phyloP scores from a whole-genome alignment of 441 rosid genomes.

The Populus hybrid region DNA sequence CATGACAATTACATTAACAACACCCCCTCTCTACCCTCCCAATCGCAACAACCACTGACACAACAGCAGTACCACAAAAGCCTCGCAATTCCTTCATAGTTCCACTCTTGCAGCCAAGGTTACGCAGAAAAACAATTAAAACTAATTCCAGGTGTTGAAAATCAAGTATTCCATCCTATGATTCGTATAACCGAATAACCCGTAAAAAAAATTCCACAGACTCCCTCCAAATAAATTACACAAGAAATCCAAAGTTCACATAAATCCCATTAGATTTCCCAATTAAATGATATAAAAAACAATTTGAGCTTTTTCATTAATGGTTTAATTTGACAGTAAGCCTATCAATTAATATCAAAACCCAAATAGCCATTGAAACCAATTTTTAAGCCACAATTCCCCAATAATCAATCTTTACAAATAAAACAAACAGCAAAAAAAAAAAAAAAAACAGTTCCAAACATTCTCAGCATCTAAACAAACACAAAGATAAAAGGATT shows the following conservation, averaged over 20 bases:
- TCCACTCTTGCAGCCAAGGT: background rate
- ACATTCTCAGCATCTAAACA: conserved; percentile 6
- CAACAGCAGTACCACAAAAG: background rate
- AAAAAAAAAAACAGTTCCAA: background rate
- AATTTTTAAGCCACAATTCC: background rate
- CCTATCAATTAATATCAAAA: background rate
- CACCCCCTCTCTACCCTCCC: background rate
- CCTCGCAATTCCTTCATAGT: background rate
- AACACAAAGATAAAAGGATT: background rate
- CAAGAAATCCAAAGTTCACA: background rate
- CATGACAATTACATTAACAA: background rate
- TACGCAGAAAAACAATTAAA: background rate
- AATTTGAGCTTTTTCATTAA: background rate
- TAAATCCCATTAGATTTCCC: background rate
- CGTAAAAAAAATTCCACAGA: background rate
- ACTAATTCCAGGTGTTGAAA: conserved; percentile 4
- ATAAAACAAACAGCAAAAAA: background rate
- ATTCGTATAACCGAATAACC: background rate
- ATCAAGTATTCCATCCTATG: background rate
- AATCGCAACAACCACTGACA: background rate
- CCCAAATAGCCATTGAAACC: background rate
- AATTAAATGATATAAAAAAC: background rate
- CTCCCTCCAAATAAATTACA: background rate
- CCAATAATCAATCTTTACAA: background rate
- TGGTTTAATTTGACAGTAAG: background rate